Evolutionary conservation across 768 basidiomycete genomes (phyloP).

Genomic region (Boletellus ananas): DNA sequence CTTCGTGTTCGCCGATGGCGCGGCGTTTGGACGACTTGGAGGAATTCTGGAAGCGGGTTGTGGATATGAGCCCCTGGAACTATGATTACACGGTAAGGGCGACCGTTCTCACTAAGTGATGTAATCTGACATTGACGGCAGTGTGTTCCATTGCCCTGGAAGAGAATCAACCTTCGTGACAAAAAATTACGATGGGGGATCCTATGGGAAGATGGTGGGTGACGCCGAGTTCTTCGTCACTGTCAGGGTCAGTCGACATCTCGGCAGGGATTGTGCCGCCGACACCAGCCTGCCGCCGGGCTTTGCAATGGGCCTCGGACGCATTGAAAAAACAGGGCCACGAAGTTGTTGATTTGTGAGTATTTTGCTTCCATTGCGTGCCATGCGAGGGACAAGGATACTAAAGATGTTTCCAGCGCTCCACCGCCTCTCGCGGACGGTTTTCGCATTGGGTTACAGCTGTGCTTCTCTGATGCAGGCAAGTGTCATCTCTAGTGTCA

Average conservation of each 20-base stretch:
- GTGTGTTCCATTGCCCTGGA: slow-evolving; percentile 45
- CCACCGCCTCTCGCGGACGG: slow-evolving; percentile 51
- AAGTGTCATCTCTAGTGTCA: not conserved
- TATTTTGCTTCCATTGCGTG: slow-evolving; percentile 1
- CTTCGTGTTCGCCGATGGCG: slow-evolving; percentile 40
- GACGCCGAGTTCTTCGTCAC: not conserved
- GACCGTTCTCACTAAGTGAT: not conserved
- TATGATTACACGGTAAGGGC: slow-evolving; percentile 40
- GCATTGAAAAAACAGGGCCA: slow-evolving; percentile 37
- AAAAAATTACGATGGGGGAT: slow-evolving; percentile 40
- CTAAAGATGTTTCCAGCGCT: slow-evolving; percentile 19
- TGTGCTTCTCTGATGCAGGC: slow-evolving; percentile 59
- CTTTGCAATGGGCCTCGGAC: slow-evolving; percentile 32
- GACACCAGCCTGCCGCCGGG: slow-evolving; percentile 39
- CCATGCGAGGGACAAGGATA: not conserved
- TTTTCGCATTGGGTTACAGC: slow-evolving; percentile 49
- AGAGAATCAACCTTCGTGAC: slow-evolving; percentile 29
- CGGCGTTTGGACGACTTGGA: slow-evolving; percentile 39
- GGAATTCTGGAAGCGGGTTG: slow-evolving; percentile 41
- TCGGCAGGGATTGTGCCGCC: slow-evolving; percentile 34
- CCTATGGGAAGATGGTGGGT: slow-evolving; percentile 41
- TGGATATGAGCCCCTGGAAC: slow-evolving; percentile 40
- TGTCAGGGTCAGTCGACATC: not conserved
- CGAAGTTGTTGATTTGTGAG: slow-evolving; percentile 39
- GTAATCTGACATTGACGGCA: slow-evolving; percentile 9